Percentiles rank a stretch among this genome's conserved stretches.
Evolutionary conservation across 2,329 filamentous ascomycete species (phyloP).

Genomic region (Clonostachys sp.): DNA sequence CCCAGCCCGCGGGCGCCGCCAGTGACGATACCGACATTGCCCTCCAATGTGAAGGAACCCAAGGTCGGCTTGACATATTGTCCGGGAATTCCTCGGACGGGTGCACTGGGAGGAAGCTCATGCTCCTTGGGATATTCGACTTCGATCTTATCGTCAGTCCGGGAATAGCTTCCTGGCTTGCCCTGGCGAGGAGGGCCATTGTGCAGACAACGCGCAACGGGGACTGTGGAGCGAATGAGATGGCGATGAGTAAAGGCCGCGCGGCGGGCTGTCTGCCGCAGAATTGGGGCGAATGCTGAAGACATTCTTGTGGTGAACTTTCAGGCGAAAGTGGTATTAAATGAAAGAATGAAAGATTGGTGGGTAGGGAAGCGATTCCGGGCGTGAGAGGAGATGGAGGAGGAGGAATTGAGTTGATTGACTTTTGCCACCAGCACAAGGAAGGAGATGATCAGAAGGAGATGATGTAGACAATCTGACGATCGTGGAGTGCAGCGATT

Average conservation of each 20-base stretch:
- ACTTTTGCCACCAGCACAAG: too few species aligned
- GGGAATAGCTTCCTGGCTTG: constrained; percentile 63
- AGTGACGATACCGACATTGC: constrained; percentile 78
- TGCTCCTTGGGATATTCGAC: constrained; percentile 75
- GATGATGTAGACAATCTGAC: too few species aligned
- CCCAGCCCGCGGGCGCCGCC: constrained; percentile 87
- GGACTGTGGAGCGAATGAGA: background rate
- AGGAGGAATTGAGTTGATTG: background rate
- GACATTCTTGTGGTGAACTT: constrained; percentile 7
- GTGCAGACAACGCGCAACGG: constrained; percentile 17
- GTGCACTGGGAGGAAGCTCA: constrained; percentile 65
- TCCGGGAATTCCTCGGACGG: constrained; percentile 72
- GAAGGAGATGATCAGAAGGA: too few species aligned
- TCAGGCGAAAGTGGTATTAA: too few species aligned
- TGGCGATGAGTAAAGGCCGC: constrained; percentile 6
- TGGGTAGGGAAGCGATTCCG: background rate
- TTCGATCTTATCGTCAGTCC: constrained; percentile 73
- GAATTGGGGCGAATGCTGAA: constrained; percentile 12
- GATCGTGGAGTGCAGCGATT: too few species aligned
- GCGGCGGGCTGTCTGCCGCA: constrained; percentile 20
- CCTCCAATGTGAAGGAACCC: constrained; percentile 80
- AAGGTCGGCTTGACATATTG: constrained; percentile 82
- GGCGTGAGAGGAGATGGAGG: constrained; percentile 2
- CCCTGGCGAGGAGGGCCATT: constrained; percentile 24
- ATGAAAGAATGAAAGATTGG: too few species aligned